phyloP scores from a whole-genome alignment of 176 grass and related monocot species.

The Triticum monococcum region DNA sequence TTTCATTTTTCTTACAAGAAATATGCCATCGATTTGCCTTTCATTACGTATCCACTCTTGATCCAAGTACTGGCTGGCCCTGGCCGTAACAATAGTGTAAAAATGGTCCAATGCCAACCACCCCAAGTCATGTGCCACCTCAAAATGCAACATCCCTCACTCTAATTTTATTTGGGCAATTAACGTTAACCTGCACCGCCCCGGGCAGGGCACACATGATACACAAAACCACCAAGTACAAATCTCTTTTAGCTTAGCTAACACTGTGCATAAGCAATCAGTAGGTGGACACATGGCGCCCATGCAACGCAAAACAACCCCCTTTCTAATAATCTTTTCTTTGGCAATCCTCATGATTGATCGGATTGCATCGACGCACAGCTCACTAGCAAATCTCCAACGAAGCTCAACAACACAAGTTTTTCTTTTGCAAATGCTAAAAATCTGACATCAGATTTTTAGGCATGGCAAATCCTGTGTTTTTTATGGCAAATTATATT shows the following conservation, averaged over 20 bases:
- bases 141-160: neutral
- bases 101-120: conserved; percentile 20
- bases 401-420: neutral
- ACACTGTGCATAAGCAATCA: conserved; percentile 44
- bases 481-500: no score
- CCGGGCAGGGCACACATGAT: no score
- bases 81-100: no score
- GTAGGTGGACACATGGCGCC: conserved; percentile 43
- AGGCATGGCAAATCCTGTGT: no score
- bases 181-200: no score
- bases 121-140: neutral
- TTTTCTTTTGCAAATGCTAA: neutral
- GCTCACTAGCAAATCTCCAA: conserved; percentile 12
- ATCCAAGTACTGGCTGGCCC: no score
- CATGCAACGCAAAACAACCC: conserved; percentile 24
- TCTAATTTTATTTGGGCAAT: no score
- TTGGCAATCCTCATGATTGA: conserved; percentile 37
- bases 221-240: no score
- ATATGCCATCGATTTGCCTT: no score
- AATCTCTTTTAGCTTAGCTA: neutral
- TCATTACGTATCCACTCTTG: no score
- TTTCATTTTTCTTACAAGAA: no score
- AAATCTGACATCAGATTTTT: no score
- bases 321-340: neutral
- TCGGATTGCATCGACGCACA: neutral